Evolutionary conservation across 805 yeast species (phyloP).

Genomic region (Brettanomyces bruxellensis): DNA sequence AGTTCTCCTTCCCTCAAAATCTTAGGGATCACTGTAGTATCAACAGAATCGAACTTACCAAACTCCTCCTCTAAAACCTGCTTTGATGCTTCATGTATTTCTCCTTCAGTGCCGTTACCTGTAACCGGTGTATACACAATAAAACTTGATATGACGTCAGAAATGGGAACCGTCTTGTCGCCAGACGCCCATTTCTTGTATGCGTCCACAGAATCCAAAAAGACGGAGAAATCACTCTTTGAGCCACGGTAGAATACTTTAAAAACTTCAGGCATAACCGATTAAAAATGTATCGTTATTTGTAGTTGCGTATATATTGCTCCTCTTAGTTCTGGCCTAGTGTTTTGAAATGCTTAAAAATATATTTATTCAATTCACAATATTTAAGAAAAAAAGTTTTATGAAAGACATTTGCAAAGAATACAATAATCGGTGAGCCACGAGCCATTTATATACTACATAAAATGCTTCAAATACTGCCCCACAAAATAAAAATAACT

Average conservation of each 20-base stretch:
- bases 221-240: conserved; percentile 54
- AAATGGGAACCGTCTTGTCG: conserved; percentile 47
- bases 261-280: conserved; percentile 17
- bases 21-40: conserved; percentile 37
- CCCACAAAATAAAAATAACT: no score
- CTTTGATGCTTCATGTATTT: conserved; percentile 62
- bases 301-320: no score
- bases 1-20: conserved; percentile 55
- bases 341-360: no score
- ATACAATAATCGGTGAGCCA: no score
- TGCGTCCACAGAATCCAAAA: conserved; percentile 45
- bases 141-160: conserved; percentile 54
- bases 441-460: no score
- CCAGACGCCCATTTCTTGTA: conserved; percentile 40
- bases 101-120: conserved; percentile 65
- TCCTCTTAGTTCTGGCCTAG: no score
- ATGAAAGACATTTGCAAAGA: no score
- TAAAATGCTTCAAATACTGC: no score
- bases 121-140: conserved; percentile 52
- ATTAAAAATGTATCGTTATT: neutral
- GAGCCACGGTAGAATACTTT: conserved; percentile 61
- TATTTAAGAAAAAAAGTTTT: no score
- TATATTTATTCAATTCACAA: no score
- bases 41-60: conserved; percentile 47
- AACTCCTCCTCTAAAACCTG: conserved; percentile 59